Base-by-base conservation (phyloP, 2,329 filamentous ascomycete genomes). In the Ilyonectria robusta region DNA sequence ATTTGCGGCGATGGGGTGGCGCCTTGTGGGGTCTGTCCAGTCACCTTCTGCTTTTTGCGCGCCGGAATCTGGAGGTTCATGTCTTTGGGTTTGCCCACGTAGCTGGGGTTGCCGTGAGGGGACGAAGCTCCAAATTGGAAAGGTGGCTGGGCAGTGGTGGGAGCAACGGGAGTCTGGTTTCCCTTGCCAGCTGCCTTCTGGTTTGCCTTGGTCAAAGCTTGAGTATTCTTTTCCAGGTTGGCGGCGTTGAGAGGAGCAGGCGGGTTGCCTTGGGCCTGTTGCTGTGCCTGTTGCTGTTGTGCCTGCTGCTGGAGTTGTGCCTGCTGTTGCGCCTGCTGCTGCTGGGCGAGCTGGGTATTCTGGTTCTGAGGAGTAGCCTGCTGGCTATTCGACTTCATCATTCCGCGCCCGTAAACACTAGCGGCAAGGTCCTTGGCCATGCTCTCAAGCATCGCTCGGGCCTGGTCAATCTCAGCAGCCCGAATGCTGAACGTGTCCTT, bases 81-180 rank as follows among this genome's bases (percentile, higher is more conserved):
- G 35, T 90, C 78, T 57, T 84, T 81, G 2, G 85, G 81, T 75
- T 84, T 86, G 75, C 79, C 82, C 51, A 86, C 84, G 68, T 89
- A 90, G 7, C 81, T 83, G 2, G 89, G 89, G 63, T 87, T 86
- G 13, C 88, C 89, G 69, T 89, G 87, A 35, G 89, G 89, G 6
- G 89, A 90, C 9, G 83, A 80, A 19, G 83, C 85, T 13, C 85
- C 85, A 63, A 91, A 84, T 29, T 82, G 79, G 76, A 89, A 89
- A 0, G 88, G 88, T 17, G 88, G 85, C 68, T 89, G 87, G 15
- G 84, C 74, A 1, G 85, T 85, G 0, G 87, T 91, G 17, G 89
- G 88, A 10, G 89, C 88, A 13, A 87, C 83, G 4, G 88, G 88
- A 0, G 85, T 79, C 67, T 87, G 84, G 9, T 81, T 82, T 9